Percentiles rank a stretch among this genome's conserved stretches.
phyloP scores from a whole-genome alignment of 176 grass and related monocot genomes.

The Lolium multiflorum region DNA sequence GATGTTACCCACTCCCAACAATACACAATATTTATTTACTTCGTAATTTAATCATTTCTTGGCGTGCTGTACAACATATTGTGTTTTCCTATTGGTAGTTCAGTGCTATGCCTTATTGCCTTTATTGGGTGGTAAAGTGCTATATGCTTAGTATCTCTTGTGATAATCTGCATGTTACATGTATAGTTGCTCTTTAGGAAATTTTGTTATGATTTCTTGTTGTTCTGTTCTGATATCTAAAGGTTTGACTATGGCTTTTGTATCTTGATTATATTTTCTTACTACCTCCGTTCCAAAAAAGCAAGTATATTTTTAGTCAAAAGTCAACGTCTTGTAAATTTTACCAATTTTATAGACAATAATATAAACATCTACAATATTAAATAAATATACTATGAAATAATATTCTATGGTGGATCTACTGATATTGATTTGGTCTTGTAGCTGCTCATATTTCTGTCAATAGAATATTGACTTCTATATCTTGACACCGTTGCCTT shows the following conservation, averaged over 20 bases:
- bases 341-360: too few species aligned
- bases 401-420: too few species aligned
- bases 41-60: conserved; percentile 14
- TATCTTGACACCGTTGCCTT: neutral
- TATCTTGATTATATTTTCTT: neutral
- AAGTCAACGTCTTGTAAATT: too few species aligned
- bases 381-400: too few species aligned
- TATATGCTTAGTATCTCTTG: conserved; percentile 4
- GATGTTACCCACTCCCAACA: neutral
- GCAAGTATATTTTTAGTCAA: too few species aligned
- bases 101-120: neutral
- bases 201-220: too few species aligned
- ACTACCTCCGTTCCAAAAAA: too few species aligned
- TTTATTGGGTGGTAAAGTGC: neutral
- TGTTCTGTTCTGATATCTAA: neutral
- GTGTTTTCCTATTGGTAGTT: too few species aligned
- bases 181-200: neutral
- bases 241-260: neutral
- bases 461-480: neutral
- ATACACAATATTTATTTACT: conserved; percentile 11
- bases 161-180: neutral
- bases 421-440: too few species aligned
- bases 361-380: too few species aligned
- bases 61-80: too few species aligned
- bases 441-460: neutral